Evolutionary conservation across 805 yeast species (phyloP).

Genomic region (Lipomyces sp.): DNA sequence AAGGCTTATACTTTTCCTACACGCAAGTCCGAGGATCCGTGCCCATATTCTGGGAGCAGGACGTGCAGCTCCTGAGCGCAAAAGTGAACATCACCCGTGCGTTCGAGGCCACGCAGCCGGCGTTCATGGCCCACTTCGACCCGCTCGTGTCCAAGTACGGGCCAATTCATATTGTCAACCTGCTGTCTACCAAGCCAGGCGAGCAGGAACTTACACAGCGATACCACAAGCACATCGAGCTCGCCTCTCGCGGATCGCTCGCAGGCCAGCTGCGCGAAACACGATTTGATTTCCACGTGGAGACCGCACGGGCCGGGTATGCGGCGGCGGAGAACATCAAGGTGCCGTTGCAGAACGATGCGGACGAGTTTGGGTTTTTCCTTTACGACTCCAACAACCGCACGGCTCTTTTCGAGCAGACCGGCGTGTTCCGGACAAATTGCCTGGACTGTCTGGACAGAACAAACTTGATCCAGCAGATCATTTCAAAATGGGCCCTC

Average conservation of each 20-base stretch:
- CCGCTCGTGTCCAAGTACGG: slow-evolving; percentile 72
- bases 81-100: slow-evolving; percentile 87
- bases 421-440: slow-evolving; percentile 88
- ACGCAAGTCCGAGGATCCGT: slow-evolving; percentile 93
- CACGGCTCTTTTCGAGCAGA: slow-evolving; percentile 67
- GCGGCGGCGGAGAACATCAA: slow-evolving; percentile 72
- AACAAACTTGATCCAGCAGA: slow-evolving; percentile 78
- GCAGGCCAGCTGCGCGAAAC: slow-evolving; percentile 54
- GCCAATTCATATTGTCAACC: slow-evolving; percentile 81
- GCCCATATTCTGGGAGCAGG: slow-evolving; percentile 98
- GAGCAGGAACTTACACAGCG: slow-evolving; percentile 70
- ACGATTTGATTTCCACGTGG: slow-evolving; percentile 90
- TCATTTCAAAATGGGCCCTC: slow-evolving; percentile 69
- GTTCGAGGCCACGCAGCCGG: slow-evolving; percentile 86
- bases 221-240: slow-evolving; percentile 57
- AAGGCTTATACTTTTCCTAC: slow-evolving; percentile 59
- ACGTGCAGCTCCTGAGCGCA: slow-evolving; percentile 76
- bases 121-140: slow-evolving; percentile 78
- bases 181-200: slow-evolving; percentile 73
- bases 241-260: slow-evolving; percentile 37
- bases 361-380: slow-evolving; percentile 79
- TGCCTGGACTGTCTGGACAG: slow-evolving; percentile 94
- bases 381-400: slow-evolving; percentile 58
- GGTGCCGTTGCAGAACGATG: slow-evolving; percentile 59
- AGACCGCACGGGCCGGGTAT: slow-evolving; percentile 78